Base-by-base conservation (phyloP, 2,329 filamentous ascomycete genomes). In the Pseudodiploospora longispora region DNA sequence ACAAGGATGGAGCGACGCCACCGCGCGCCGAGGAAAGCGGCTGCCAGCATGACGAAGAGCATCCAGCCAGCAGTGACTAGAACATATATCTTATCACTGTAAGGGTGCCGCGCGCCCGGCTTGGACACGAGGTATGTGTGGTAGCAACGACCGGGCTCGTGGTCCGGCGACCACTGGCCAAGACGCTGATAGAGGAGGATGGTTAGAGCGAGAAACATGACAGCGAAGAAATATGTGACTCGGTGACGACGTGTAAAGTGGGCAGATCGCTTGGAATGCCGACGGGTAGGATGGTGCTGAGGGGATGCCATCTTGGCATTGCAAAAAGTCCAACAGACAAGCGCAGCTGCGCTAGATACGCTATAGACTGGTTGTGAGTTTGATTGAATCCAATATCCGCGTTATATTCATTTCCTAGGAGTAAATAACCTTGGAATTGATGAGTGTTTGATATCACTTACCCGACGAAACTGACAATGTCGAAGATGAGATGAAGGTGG, bases 401-500 rank as follows among this genome's bases (percentile, higher is more conserved):
- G 19, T 19, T 19, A 19, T 19, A 19, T 19, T 19, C 19, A 19
- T 19, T 19, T 19, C 19, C 19, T 19, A 19, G 19, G 19, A 3
- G 3, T 19, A 19, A 19, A 19, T 19, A 19, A 19, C 19, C 19
- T 19, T 19, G 19, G 19, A 19, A 27, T 30, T 31, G 29, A 38
- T 27, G n/a, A 28, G 31, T 12, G 27, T 28, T 29, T 6, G 29
- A 19, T 19, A 19, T 19, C 19, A 46, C 47, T 48, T 54, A 56
- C 55, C 56, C 59, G 33, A 62, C 59, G 41, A 62, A 59, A 44
- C 59, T 59, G 27, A 55, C 55, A 32, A 56, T 62, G 43, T 62
- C 59, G 46, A 53, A 63, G n/a, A 59, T 58, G 10, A 63, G 50
- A 30, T 57, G 60, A 4, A 61, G 40, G 41, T 62, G 59, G 45